These are phyloP conservation scores for Podospora anserina DNA, from an alignment of 495 filamentous ascomycete genomes.

Conservation along the genomic window DNA sequence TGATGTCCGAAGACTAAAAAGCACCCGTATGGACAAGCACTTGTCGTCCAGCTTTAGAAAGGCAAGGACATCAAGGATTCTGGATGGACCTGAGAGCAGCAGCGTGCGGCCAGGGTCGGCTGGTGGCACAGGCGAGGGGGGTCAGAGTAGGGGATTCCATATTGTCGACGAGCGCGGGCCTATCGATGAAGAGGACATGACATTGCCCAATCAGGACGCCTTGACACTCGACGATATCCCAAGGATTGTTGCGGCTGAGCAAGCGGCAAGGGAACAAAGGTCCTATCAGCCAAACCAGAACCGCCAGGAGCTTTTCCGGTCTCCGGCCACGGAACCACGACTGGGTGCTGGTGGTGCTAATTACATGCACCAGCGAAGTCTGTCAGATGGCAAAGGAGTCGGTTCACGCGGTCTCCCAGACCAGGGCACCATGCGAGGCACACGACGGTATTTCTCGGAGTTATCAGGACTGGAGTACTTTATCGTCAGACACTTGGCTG, in stretches of 20 bases:
- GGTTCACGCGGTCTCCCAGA: slow-evolving; percentile 49
- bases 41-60: slow-evolving; percentile 88
- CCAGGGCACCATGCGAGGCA: slow-evolving; percentile 48
- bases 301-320: slow-evolving; percentile 69
- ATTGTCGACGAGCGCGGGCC: slow-evolving; percentile 85
- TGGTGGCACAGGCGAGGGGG: slow-evolving; percentile 60
- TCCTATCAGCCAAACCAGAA: slow-evolving; percentile 77
- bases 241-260: slow-evolving; percentile 92
- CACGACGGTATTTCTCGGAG: slow-evolving; percentile 91
- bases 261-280: slow-evolving; percentile 79
- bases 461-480: slow-evolving; percentile 95
- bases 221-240: slow-evolving; percentile 95
- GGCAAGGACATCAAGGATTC: slow-evolving; percentile 84
- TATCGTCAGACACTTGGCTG: slow-evolving; percentile 91
- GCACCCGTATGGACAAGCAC: slow-evolving; percentile 89
- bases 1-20: slow-evolving; percentile 86
- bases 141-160: slow-evolving; percentile 55
- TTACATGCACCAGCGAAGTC: slow-evolving; percentile 69
- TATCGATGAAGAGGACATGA: slow-evolving; percentile 69
- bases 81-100: slow-evolving; percentile 83
- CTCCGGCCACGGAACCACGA: slow-evolving; percentile 59
- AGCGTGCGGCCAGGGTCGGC: slow-evolving; percentile 74
- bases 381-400: slow-evolving; percentile 61
- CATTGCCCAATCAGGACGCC: slow-evolving; percentile 86
- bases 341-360: slow-evolving; percentile 36